Evolutionary conservation across 805 yeast species (phyloP).

Genomic region (Candida yuanshanica): DNA sequence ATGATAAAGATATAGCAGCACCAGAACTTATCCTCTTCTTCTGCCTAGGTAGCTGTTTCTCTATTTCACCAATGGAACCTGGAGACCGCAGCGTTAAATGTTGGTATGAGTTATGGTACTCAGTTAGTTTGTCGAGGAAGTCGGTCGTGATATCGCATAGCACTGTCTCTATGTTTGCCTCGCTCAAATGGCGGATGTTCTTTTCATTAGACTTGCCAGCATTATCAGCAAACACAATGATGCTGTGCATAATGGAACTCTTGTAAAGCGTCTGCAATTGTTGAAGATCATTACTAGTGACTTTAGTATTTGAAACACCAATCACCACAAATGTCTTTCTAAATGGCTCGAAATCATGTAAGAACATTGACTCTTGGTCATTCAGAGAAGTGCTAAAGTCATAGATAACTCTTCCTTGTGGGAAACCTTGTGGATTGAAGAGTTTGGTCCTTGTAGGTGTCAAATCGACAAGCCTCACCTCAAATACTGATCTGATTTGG

Average conservation of each 20-base stretch:
- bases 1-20: conserved; percentile 16
- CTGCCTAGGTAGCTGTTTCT: conserved; percentile 31
- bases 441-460: conserved; percentile 52
- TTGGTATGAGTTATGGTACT: conserved; percentile 65
- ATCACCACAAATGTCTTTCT: conserved; percentile 66
- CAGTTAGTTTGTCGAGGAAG: conserved; percentile 58
- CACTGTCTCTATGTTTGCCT: conserved; percentile 46
- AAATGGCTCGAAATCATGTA: conserved; percentile 88
- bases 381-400: conserved; percentile 42
- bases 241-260: conserved; percentile 46
- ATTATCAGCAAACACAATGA: conserved; percentile 42
- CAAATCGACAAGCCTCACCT: conserved; percentile 71
- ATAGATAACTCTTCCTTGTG: conserved; percentile 67
- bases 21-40: conserved; percentile 34
- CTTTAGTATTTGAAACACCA: conserved; percentile 32
- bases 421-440: conserved; percentile 83
- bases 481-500: conserved; percentile 43
- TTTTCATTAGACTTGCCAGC: neutral
- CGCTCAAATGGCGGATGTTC: conserved; percentile 8
- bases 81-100: conserved; percentile 84
- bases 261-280: conserved; percentile 44
- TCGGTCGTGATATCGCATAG: conserved; percentile 67
- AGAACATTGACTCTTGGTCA: conserved; percentile 54
- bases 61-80: conserved; percentile 49
- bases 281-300: conserved; percentile 25